Conservation (phyloP, 768 basidiomycete genomes). For the Termitomyces sp. region DNA sequence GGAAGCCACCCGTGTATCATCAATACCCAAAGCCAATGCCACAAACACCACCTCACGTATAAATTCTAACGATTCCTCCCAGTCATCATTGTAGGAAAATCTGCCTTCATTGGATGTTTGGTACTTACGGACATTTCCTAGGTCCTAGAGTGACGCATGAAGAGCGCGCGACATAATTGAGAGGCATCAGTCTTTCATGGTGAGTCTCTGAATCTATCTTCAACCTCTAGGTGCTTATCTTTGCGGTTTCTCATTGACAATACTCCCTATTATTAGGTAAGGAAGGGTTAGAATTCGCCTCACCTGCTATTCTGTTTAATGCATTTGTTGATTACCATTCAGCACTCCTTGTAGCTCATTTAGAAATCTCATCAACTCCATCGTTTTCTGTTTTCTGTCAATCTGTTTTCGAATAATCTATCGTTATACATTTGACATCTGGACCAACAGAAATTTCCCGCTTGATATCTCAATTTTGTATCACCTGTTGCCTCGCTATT, state of each 20-base stretch:
- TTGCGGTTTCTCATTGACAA: not conserved
- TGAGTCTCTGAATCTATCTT: conserved; percentile 2
- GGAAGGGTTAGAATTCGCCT: conserved; percentile 2
- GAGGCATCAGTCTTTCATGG: conserved; percentile 12
- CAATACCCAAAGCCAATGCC: conserved; percentile 19
- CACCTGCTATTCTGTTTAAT: not conserved
- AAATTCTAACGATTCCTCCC: conserved; percentile 11
- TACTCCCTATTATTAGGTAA: not conserved
- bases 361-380: conserved; percentile 19
- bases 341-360: conserved; percentile 24
- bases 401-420: conserved; percentile 7
- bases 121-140: conserved; percentile 34
- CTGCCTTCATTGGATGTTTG: conserved; percentile 40
- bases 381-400: conserved; percentile 6
- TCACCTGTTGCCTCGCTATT: not conserved
- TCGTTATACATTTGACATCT: not conserved
- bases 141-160: conserved; percentile 17
- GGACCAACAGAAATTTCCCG: not conserved
- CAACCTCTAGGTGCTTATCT: not conserved
- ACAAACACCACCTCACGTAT: conserved; percentile 1
- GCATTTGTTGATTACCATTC: conserved; percentile 18
- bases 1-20: conserved; percentile 2
- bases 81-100: conserved; percentile 30
- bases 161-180: conserved; percentile 11
- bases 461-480: not conserved